Base-by-base conservation (phyloP, 805 yeast species). In the Teunomyces lycoperdinae region DNA sequence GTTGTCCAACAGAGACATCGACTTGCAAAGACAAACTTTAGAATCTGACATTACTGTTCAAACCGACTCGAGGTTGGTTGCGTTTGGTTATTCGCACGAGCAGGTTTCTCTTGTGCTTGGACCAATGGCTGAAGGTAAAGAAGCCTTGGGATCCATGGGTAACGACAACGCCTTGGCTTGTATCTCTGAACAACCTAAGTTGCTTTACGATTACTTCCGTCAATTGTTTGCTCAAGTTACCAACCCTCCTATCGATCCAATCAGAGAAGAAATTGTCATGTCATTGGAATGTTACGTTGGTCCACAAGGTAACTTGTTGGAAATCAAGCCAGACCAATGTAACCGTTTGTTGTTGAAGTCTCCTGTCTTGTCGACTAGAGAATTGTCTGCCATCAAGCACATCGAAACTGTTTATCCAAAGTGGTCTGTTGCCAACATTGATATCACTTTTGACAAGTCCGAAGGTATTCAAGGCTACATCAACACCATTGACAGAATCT, bases 191-290 rank as follows among this genome's bases (percentile, higher is more conserved):
- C 96, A 90, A 70, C 98, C 99, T 38, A 85, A 85, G 57, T 72
- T 94, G 53, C 74, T 89, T 53, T 92, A 87, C 67, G 99, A 94
- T 62, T 92, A 92, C 73, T 94, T 92, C 78, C 84, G 96, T 61
- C 96, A 92, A 68, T 78, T 92, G 62, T 92, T 92, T 73, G 99
- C 99, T 16, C 99, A 92, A 72, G 99, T 92, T 48, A 92, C 99
- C 29, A 92, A 92, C 72, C 99, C 99, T 49, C 98, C 99, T 44
- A 94, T 92, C 64, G 99, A 92, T 67, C 98, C 99, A 45, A 94
- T 92, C 59, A 85, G 98, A 68, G 99, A 92, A 73, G 85, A 85
- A 50, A 88, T 92, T 58, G 98, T 94, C 62, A 92, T 92, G 99
- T 89, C 97, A 9, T 78, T 94, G 57, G 97, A 92, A 68, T 92